Base-by-base conservation (phyloP, 768 basidiomycete species). In the Calocybe gangraenosa region DNA sequence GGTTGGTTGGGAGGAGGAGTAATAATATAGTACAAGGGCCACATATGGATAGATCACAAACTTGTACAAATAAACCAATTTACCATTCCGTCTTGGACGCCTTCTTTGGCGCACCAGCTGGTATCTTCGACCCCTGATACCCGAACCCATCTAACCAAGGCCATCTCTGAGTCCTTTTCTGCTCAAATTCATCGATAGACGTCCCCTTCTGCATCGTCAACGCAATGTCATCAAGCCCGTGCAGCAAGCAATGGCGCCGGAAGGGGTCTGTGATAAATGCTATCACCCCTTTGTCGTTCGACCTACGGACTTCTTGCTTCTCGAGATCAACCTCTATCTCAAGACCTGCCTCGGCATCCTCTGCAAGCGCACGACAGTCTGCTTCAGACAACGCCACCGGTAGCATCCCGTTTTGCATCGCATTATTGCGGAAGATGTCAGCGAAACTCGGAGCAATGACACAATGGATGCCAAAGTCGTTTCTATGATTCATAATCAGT, bases 91-190 rank as follows among this genome's bases (percentile, higher is more conserved):
- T 81, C 58, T 71, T 68, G 23, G 59, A 59, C 37, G 60, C 59
- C 58, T 69, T 73, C 15, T 49, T 57, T 28, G n/a, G n/a, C 6
- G 68, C 55, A 7, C 62, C 56, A 17, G 81, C 67, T 2, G 84
- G 82, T 43, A 92, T 89, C 62, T 84, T 86, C 34, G 74, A 78
- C 37, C 83, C 86, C 59, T 83, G 75, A 68, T 92, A 96, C 20
- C 92, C 92, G 50, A 95, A 88, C 28, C 95, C 96, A 59, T 99
- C 91, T 62, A 97, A 67, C 96, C 96, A 99, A 4, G 96, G 89
- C 92, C 93, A 98, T 47, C 70, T 62, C 58, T 79, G 69, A 20
- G 81, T 86, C 53, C 96, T 67, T 56, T 76, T 77, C 58, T 75
- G 59, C 75, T 99, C 96, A 57, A 97, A 99, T 34, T 64, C 55